These are phyloP conservation scores for Ceratocystis cacaofunesta DNA, from an alignment of 2,329 filamentous ascomycete species.

Conservation along the genomic window DNA sequence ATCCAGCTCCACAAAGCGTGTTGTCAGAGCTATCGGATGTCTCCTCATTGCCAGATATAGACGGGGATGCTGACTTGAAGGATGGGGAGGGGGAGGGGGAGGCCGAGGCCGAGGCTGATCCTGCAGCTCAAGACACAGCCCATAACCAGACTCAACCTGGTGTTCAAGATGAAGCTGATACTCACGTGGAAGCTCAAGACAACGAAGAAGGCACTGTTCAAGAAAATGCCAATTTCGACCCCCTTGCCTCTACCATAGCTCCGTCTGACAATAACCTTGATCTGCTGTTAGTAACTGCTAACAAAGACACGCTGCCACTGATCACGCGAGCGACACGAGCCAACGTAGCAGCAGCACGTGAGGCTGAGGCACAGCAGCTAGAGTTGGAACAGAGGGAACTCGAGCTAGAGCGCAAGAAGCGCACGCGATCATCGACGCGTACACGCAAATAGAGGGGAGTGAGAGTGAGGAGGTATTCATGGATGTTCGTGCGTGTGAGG, in stretches of 20 bases:
- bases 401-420: conserved; percentile 17
- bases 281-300: too few relatives aligned
- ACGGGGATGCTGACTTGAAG: not conserved
- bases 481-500: not conserved
- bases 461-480: not conserved
- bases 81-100: not conserved
- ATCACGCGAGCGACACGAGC: conserved; percentile 12
- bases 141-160: not conserved
- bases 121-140: conserved; percentile 18
- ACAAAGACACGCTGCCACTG: not conserved
- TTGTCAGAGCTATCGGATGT: conserved; percentile 14
- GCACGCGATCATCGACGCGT: conserved; percentile 19
- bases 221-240: not conserved
- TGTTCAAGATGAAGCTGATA: not conserved
- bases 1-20: conserved; percentile 13
- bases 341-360: conserved; percentile 10
- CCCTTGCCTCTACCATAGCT: too few relatives aligned
- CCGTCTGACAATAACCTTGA: too few relatives aligned
- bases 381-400: not conserved
- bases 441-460: conserved; percentile 14
- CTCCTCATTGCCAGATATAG: conserved; percentile 11
- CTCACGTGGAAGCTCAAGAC: not conserved
- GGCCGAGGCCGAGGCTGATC: not conserved
- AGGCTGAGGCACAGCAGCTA: not conserved
- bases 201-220: not conserved